Conservation (phyloP, 2,329 filamentous ascomycete species). For the Pestalotiopsis sp. region DNA sequence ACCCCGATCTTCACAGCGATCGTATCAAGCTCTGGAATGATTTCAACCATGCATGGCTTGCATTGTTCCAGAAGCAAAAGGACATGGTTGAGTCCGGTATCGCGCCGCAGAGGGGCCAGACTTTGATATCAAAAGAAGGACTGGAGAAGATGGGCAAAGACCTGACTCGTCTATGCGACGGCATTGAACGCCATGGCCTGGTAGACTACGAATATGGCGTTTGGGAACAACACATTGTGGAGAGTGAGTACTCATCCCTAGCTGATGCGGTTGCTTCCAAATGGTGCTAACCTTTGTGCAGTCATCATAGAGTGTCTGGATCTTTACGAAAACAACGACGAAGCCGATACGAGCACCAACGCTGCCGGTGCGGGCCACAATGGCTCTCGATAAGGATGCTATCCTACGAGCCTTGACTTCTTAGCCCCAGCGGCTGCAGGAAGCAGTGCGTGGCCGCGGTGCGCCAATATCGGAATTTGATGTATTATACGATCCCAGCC, state of each 20-base stretch:
- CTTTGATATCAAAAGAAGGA: conserved; percentile 67
- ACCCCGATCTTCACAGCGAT: conserved; percentile 73
- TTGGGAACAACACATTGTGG: conserved; percentile 90
- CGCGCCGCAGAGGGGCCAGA: conserved; percentile 60
- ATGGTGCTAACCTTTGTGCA: conserved; percentile 13
- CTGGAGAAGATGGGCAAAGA: conserved; percentile 83
- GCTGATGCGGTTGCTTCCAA: neutral
- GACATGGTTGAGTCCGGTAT: conserved; percentile 68
- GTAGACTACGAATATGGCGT: conserved; percentile 98
- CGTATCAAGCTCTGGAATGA: conserved; percentile 88
- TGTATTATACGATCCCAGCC: conserved; percentile 6
- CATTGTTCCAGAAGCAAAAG: conserved; percentile 81
- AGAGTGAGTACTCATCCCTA: conserved; percentile 59
- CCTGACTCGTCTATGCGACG: conserved; percentile 80
- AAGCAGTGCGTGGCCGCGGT: neutral
- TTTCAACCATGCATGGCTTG: conserved; percentile 92
- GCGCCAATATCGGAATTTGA: conserved; percentile 1
- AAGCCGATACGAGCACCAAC: conserved; percentile 34
- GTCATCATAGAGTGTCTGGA: conserved; percentile 44
- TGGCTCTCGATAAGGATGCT: conserved; percentile 19
- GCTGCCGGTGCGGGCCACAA: conserved; percentile 22
- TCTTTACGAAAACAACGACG: conserved; percentile 45
- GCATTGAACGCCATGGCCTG: conserved; percentile 86
- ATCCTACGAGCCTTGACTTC: neutral
- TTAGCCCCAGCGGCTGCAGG: neutral